These are phyloP conservation scores for Xenoacremonium recifei DNA, from an alignment of 2,329 filamentous ascomycete genomes.

Conservation along the genomic window DNA sequence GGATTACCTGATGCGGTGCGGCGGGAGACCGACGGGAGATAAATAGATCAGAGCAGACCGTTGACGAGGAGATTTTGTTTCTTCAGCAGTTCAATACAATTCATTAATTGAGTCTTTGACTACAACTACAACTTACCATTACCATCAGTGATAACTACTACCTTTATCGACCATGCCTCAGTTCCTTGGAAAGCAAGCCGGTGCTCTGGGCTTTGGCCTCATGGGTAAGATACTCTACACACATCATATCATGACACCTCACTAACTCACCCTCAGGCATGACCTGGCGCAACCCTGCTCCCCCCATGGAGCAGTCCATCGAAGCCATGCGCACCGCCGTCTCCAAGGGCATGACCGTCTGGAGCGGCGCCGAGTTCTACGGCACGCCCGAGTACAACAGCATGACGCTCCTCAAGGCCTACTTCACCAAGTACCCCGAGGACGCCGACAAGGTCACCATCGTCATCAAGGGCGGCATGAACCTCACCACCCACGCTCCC, in stretches of 20 bases:
- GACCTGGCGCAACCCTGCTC: conserved; percentile 39
- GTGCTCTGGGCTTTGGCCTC: conserved; percentile 52
- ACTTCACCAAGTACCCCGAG: conserved; percentile 63
- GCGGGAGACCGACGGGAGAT: too few species aligned
- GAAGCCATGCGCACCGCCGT: conserved; percentile 56
- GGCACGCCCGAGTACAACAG: conserved; percentile 56
- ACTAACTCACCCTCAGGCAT: conserved; percentile 34
- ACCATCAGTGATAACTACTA: background rate
- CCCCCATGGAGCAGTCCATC: conserved; percentile 48
- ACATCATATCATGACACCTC: background rate
- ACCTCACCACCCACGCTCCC: conserved; percentile 33
- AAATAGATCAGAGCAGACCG: too few species aligned
- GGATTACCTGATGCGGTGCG: too few species aligned
- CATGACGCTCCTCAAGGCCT: conserved; percentile 58
- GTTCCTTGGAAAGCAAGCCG: conserved; percentile 44
- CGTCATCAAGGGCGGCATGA: conserved; percentile 58
- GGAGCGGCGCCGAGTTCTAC: conserved; percentile 67
- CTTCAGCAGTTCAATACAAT: background rate
- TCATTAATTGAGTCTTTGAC: too few species aligned
- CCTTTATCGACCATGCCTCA: conserved; percentile 15
- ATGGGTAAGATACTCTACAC: conserved; percentile 42
- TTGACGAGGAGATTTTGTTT: too few species aligned
- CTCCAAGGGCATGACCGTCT: conserved; percentile 44
- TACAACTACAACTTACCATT: background rate
- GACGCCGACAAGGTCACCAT: conserved; percentile 62